A percentile compares a stretch with the other conserved stretches of the same genome.
phyloP scores from a whole-genome alignment of 2,329 filamentous ascomycete species.

The Botrytis byssoidea region DNA sequence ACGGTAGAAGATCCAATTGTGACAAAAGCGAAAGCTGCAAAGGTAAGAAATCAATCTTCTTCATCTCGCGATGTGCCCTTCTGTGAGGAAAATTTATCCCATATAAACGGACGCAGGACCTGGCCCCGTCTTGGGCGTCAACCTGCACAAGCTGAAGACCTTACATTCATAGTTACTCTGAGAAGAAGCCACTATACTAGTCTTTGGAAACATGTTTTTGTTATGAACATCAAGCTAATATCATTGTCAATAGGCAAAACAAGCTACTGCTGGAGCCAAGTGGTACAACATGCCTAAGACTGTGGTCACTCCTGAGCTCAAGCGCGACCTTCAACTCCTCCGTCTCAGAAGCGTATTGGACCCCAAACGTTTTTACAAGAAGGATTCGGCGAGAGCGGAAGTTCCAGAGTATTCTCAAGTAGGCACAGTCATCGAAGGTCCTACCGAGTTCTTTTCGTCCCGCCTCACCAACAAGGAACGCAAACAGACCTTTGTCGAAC shows the following conservation, averaged over 20 bases:
- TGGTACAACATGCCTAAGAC: constrained; percentile 92
- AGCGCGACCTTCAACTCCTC: constrained; percentile 84
- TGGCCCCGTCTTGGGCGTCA: constrained; percentile 77
- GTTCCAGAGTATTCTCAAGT: constrained; percentile 81
- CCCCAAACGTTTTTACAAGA: constrained; percentile 64
- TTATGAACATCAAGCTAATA: constrained; percentile 28
- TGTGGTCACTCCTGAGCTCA: constrained; percentile 77
- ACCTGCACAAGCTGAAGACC: constrained; percentile 65
- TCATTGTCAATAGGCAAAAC: constrained; percentile 38
- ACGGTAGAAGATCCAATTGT: constrained; percentile 54
- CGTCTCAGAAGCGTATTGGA: constrained; percentile 88
- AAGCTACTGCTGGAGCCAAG: constrained; percentile 69
- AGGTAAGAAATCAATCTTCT: constrained; percentile 46
- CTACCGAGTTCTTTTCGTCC: constrained; percentile 81
- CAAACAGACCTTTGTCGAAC: constrained; percentile 82
- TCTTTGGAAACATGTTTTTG: constrained; percentile 22
- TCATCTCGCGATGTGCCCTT: constrained; percentile 32
- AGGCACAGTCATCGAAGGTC: constrained; percentile 83
- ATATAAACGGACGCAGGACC: constrained; percentile 70
- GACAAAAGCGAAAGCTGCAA: constrained; percentile 46
- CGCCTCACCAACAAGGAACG: constrained; percentile 83
- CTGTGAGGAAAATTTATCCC: constrained; percentile 76
- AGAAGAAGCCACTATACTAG: constrained; percentile 39
- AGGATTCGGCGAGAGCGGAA: constrained; percentile 65
- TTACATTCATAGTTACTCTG: constrained; percentile 70